phyloP scores from a whole-genome alignment of 2,329 filamentous ascomycete genomes.

The Thermothelomyces thermophilus region DNA sequence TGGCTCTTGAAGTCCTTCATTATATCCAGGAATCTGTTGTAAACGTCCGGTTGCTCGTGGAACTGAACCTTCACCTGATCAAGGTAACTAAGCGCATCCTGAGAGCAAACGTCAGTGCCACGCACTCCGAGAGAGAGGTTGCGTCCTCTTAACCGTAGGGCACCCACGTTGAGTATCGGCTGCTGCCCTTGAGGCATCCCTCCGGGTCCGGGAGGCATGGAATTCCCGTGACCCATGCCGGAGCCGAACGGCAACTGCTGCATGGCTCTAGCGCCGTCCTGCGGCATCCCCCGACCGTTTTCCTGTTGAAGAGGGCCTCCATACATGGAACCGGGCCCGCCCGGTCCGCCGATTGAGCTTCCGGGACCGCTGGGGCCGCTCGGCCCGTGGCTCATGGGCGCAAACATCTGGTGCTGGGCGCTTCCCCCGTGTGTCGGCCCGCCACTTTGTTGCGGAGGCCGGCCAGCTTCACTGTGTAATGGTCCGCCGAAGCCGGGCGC shows the following conservation, averaged over 20 bases:
- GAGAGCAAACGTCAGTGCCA: slow-evolving; percentile 24
- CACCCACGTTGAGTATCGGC: slow-evolving; percentile 67
- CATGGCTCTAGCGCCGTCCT: slow-evolving; percentile 50
- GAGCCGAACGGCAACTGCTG: slow-evolving; percentile 56
- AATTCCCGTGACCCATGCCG: slow-evolving; percentile 33
- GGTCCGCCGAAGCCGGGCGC: slow-evolving; percentile 48
- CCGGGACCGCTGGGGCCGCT: slow-evolving; percentile 45
- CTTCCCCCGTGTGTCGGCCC: slow-evolving; percentile 42
- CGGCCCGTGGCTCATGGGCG: slow-evolving; percentile 45
- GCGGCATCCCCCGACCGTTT: slow-evolving; percentile 45
- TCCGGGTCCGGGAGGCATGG: slow-evolving; percentile 39
- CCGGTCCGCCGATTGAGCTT: slow-evolving; percentile 51
- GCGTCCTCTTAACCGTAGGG: background rate
- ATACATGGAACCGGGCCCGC: slow-evolving; percentile 58
- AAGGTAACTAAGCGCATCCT: slow-evolving; percentile 82
- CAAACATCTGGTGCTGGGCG: slow-evolving; percentile 51
- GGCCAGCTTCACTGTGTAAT: slow-evolving; percentile 45
- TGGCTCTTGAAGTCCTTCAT: slow-evolving; percentile 99
- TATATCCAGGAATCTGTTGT: slow-evolving; percentile 93
- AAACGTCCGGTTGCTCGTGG: slow-evolving; percentile 92
- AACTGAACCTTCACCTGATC: slow-evolving; percentile 99
- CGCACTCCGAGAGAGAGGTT: background rate
- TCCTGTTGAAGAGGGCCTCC: slow-evolving; percentile 61
- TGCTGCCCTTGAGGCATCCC: slow-evolving; percentile 71
- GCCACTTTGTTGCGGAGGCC: slow-evolving; percentile 43